phyloP scores from a whole-genome alignment of 2,329 filamentous ascomycete species.

The Monascus ruber region DNA sequence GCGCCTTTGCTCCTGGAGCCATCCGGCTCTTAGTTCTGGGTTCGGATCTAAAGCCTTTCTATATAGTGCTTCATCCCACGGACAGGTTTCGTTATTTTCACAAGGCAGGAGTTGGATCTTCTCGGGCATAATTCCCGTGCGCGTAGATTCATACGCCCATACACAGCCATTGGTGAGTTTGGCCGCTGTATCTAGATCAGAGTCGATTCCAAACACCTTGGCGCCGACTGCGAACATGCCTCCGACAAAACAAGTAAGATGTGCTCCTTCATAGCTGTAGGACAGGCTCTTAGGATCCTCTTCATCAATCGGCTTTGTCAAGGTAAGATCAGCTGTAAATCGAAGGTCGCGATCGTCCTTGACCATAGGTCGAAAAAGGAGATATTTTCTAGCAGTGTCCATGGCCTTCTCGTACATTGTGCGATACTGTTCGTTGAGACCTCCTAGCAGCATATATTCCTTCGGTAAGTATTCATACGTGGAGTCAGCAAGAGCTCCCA shows the following conservation, averaged over 20 bases:
- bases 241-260: constrained; percentile 49
- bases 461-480: constrained; percentile 43
- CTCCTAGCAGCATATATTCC: constrained; percentile 36
- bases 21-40: constrained; percentile 14
- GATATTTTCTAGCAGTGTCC: constrained; percentile 25
- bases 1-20: constrained; percentile 12
- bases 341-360: constrained; percentile 31
- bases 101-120: constrained; percentile 44
- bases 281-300: constrained; percentile 4
- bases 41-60: constrained; percentile 31
- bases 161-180: constrained; percentile 51
- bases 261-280: constrained; percentile 44
- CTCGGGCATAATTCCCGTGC: constrained; percentile 52
- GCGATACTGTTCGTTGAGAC: constrained; percentile 31
- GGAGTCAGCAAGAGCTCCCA: constrained; percentile 37
- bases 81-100: constrained; percentile 30
- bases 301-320: constrained; percentile 12
- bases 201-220: constrained; percentile 43
- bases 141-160: constrained; percentile 49
- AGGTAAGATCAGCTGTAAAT: constrained; percentile 25
- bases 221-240: constrained; percentile 53
- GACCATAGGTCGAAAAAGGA: constrained; percentile 37
- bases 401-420: constrained; percentile 34
- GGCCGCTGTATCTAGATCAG: constrained; percentile 44
- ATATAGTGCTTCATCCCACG: constrained; percentile 45